phyloP scores from a whole-genome alignment of 2,329 filamentous ascomycete genomes.

The Colletotrichum sp. region DNA sequence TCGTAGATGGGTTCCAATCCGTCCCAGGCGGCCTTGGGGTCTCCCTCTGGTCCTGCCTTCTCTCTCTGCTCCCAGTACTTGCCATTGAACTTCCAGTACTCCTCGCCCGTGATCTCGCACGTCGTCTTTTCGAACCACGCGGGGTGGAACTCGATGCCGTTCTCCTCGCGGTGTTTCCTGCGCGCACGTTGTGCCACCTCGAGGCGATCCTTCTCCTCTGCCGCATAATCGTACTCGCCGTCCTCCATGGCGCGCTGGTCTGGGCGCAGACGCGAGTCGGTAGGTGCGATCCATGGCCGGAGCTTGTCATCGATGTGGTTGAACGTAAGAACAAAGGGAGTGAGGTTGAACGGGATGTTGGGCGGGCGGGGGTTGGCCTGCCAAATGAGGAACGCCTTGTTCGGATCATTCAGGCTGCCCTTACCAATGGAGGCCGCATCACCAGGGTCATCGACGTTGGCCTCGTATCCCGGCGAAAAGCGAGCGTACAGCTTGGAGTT shows the following conservation, averaged over 20 bases:
- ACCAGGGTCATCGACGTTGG: slow-evolving; percentile 65
- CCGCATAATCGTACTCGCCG: slow-evolving; percentile 93
- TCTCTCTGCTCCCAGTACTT: slow-evolving; percentile 85
- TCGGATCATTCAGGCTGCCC: slow-evolving; percentile 67
- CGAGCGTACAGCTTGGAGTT: slow-evolving; percentile 97
- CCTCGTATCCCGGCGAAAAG: slow-evolving; percentile 89
- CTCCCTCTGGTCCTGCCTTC: slow-evolving; percentile 65
- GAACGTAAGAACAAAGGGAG: slow-evolving; percentile 92
- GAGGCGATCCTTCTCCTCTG: slow-evolving; percentile 90
- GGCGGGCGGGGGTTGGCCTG: slow-evolving; percentile 81
- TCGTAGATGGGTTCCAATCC: slow-evolving; percentile 78
- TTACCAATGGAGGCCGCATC: slow-evolving; percentile 43
- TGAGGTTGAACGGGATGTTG: slow-evolving; percentile 95
- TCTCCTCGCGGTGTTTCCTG: slow-evolving; percentile 73
- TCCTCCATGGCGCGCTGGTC: slow-evolving; percentile 99
- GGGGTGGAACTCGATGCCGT: slow-evolving; percentile 81
- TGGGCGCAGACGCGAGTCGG: slow-evolving; percentile 89
- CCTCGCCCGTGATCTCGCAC: slow-evolving; percentile 83
- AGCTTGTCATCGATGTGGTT: slow-evolving; percentile 92
- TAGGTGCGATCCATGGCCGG: slow-evolving; percentile 79
- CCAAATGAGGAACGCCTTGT: slow-evolving; percentile 89
- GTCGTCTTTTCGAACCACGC: slow-evolving; percentile 81
- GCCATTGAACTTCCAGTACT: slow-evolving; percentile 88
- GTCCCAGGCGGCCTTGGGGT: slow-evolving; percentile 61
- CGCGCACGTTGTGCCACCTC: slow-evolving; percentile 89